A percentile compares a stretch with the other conserved stretches of the same genome.
Evolutionary conservation across 1,139 yeast genomes (phyloP).

Genomic region (Kodamaea derodonti): DNA sequence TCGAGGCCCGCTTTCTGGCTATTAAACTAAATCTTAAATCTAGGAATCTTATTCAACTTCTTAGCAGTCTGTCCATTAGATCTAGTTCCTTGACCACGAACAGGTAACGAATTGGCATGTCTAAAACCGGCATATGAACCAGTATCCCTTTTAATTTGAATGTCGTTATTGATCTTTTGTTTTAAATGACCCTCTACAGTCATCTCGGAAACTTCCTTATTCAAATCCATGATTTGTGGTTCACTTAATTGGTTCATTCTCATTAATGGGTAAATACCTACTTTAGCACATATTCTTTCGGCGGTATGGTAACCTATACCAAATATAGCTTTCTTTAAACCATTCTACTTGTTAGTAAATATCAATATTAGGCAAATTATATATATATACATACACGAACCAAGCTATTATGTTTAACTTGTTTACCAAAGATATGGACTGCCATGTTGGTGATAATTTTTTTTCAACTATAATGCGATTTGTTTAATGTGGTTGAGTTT

Average conservation of each 20-base stretch:
- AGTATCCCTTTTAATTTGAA: slow-evolving; percentile 71
- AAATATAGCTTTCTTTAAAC: slow-evolving; percentile 75
- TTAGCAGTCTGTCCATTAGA: slow-evolving; percentile 88
- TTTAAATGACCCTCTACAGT: slow-evolving; percentile 84
- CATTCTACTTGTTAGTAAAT: slow-evolving; percentile 26
- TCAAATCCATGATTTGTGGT: slow-evolving; percentile 78
- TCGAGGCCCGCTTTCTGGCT: too few species aligned
- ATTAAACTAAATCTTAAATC: slow-evolving; percentile 43
- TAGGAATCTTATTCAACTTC: slow-evolving; percentile 73
- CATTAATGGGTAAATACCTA: slow-evolving; percentile 90
- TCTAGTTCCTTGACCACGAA: slow-evolving; percentile 90
- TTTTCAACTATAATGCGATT: neutral
- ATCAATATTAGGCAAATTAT: slow-evolving; percentile 7
- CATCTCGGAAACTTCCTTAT: slow-evolving; percentile 81
- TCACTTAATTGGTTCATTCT: slow-evolving; percentile 90
- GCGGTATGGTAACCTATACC: slow-evolving; percentile 84
- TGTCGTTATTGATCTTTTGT: slow-evolving; percentile 74
- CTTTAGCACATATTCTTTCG: slow-evolving; percentile 72
- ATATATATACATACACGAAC: slow-evolving; percentile 40
- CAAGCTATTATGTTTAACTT: slow-evolving; percentile 52
- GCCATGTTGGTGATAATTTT: slow-evolving; percentile 38
- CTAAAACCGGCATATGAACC: slow-evolving; percentile 89
- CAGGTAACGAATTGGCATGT: slow-evolving; percentile 87
- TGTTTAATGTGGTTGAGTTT: neutral
- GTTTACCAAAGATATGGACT: slow-evolving; percentile 72